Evolutionary conservation across 305 asterid genomes (phyloP), one percentile per base, ranked within the genome.

Genomic region (Fraxinus paxiana): DNA sequence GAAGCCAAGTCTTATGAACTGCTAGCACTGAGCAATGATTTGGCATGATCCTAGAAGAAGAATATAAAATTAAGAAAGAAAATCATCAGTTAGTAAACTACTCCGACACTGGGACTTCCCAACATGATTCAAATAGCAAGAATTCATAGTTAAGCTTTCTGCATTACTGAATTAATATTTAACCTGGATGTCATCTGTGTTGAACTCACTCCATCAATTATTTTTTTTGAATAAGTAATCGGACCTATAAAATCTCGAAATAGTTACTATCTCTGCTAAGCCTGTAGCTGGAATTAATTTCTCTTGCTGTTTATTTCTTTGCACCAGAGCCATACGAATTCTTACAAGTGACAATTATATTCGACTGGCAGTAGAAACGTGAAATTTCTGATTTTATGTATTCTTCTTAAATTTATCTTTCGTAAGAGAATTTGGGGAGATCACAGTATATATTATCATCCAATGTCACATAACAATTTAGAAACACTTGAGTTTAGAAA

Each of bases 1-100:
- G 84, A 90, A 88, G 41, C 95, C 95, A 81, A 91, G 95, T 72
- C 92, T 85, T 41, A 91, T 91, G 87, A 91, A 91, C 87, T 91
- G 95, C 79, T 91, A 87, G 81, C 90, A 91, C 79, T 91, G 93
- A 5, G 92, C 89, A 79, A 90, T 90, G 82, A 91, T 90, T 83
- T 90, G 93, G 86, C 61, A 77, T 72, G 96, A 90, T 43, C 92
- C 93, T 91, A 59, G 30, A 59, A 59, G 30, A 59, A 59, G 28
- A 59, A 20, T 20, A 59, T 59, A 20, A 6, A 51, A 51, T 59
- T 59, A 59, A 18, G 30, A 59, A 59, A 20, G 69, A 59, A 20
- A 56, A 18, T 10, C 69, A 20, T 18, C 69, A 18, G 4, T 59
- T 6, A 20, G 69, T 59, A 20, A 20, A 59, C 30, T 6, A 59